Evolutionary conservation across 2,329 filamentous ascomycete genomes (phyloP), one percentile per base, ranked within the genome.

Genomic region (Claviceps lovelessii): DNA sequence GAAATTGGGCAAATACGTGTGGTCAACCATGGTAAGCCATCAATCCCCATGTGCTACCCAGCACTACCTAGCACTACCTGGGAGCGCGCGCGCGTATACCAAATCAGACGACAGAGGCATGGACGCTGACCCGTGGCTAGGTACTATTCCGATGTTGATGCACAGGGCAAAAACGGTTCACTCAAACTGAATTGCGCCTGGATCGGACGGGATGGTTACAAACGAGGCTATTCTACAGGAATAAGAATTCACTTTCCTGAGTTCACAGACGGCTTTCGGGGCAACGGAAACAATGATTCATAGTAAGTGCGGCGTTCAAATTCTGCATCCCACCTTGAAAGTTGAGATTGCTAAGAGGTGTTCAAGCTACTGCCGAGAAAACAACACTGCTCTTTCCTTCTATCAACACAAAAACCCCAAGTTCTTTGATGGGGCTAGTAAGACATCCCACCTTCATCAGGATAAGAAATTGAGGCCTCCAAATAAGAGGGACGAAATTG

Each of bases 121-220:
- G 9, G 15, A 7, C 6, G 33, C 28, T 31, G 31, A 31, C n/a
- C 29, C 45, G 45, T 17, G 28, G 13, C n/a, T 9, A 56, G 54
- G 54, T 53, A 53, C 47, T 56, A 53, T 33, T 56, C 54, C 7
- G 54, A 49, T 31, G 42, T 53, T 46, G 51, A 53, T 23, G 54
- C 47, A 5, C 31, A 53, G 23, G 1, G 6, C 7, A 1, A 13
- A 3, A 56, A 56, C 17, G 46, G 33, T 11, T 37, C 54, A 3
- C 7, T 50, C 19, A 53, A 51, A 15, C 47, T 56, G 28, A 10
- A 45, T 51, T 56, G 54, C 33, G 51, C 41, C 23, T 56, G 54
- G 54, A 17, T 56, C 28, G 54, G 47, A 15, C 8, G 11, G 7
- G 4, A 53, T 7, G 51, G 47, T 19, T 47, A 39, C 23, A 10